phyloP scores from a whole-genome alignment of 2,329 filamentous ascomycete species.

The Phialophora chinensis region DNA sequence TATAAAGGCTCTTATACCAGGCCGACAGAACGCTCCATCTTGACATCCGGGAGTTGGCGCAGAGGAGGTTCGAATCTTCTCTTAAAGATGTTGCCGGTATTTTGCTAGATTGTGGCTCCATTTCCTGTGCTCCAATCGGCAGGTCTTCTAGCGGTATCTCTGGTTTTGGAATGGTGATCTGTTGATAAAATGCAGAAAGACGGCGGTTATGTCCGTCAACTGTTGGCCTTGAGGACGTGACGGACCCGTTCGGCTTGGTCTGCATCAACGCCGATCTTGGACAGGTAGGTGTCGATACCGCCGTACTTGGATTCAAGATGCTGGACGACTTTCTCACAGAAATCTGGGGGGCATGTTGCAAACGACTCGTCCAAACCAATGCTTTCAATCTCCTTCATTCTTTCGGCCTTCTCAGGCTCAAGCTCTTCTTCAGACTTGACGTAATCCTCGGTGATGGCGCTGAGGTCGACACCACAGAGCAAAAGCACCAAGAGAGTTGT shows the following conservation, averaged over 20 bases:
- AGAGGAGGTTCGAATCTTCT: not conserved
- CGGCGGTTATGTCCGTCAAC: not conserved
- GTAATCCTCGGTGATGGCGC: conserved; percentile 74
- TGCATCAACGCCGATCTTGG: conserved; percentile 63
- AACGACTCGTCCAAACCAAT: conserved; percentile 78
- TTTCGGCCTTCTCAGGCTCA: conserved; percentile 64
- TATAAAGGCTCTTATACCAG: not conserved
- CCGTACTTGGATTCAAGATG: conserved; percentile 70
- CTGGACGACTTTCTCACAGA: conserved; percentile 64
- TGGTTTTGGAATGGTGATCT: not conserved
- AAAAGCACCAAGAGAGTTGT: conserved; percentile 72
- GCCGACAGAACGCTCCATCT: not conserved
- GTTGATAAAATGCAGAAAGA: not conserved
- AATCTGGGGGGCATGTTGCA: conserved; percentile 67
- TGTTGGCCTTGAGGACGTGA: conserved; percentile 19
- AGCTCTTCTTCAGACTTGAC: conserved; percentile 67
- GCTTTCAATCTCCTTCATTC: conserved; percentile 70
- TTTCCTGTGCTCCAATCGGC: not conserved
- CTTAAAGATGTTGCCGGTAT: not conserved
- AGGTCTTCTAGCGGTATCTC: not conserved
- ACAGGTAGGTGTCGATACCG: conserved; percentile 69
- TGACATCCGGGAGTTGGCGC: not conserved
- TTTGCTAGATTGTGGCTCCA: not conserved
- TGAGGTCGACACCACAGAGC: conserved; percentile 55
- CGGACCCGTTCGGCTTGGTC: conserved; percentile 50